phyloP scores from a whole-genome alignment of 495 filamentous ascomycete species.

The Patellaria atrata region DNA sequence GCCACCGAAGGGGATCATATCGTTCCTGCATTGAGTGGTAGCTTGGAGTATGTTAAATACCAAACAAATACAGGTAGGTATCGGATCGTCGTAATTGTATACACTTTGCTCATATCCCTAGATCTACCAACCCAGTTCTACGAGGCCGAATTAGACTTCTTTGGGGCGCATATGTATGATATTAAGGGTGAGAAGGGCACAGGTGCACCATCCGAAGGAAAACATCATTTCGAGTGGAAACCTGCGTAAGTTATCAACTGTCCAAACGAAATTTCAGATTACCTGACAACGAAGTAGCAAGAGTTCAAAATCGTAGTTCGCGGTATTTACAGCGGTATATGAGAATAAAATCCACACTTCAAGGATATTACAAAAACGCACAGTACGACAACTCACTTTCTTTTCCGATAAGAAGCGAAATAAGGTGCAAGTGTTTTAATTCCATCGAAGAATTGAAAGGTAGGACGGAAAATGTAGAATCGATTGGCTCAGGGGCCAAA shows the following conservation, averaged over 20 bases:
- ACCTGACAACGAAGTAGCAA: too few relatives aligned
- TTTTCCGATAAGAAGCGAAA: too few relatives aligned
- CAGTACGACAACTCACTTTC: too few relatives aligned
- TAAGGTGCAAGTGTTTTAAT: too few relatives aligned
- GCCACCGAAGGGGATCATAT: slow-evolving; percentile 46
- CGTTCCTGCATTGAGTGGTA: slow-evolving; percentile 48
- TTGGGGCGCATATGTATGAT: slow-evolving; percentile 58
- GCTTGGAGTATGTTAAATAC: slow-evolving; percentile 58
- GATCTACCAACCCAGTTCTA: slow-evolving; percentile 47
- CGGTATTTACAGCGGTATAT: too few relatives aligned
- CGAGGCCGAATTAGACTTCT: slow-evolving; percentile 65
- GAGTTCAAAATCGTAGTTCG: too few relatives aligned
- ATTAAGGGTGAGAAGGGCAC: slow-evolving; percentile 31
- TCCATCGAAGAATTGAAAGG: too few relatives aligned
- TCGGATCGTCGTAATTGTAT: slow-evolving; percentile 1
- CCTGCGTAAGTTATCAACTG: slow-evolving; percentile 28
- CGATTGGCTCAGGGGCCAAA: too few relatives aligned
- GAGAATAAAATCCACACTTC: too few relatives aligned
- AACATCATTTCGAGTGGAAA: slow-evolving; percentile 46
- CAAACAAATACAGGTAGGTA: slow-evolving; percentile 30
- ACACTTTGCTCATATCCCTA: slow-evolving; percentile 30
- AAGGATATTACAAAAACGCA: too few relatives aligned
- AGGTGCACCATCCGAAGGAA: slow-evolving; percentile 35
- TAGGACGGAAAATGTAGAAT: too few relatives aligned
- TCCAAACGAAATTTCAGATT: too few relatives aligned